Evolutionary conservation across 2,329 filamentous ascomycete genomes (phyloP), one percentile per base, ranked within the genome.

Genomic region (Fusarium denticulatum): DNA sequence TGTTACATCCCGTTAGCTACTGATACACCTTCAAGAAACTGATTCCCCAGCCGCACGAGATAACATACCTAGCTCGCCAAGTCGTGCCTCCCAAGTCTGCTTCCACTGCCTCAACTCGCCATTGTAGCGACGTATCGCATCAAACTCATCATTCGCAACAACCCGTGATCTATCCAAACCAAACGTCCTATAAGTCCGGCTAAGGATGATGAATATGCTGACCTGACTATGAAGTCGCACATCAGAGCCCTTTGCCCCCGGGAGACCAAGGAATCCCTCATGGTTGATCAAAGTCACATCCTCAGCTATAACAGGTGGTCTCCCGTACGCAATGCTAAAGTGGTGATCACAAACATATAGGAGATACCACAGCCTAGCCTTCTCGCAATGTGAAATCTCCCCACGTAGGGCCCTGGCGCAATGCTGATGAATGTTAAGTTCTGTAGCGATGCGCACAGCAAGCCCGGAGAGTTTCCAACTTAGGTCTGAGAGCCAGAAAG

Each of bases 361-460:
- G 0, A 36, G 0, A 52, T 52, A 52, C 49, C 49, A 52, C n/a
- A 52, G 5, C n/a, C 49, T 2, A 0, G 49, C 49, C 7, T 52
- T 36, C 49, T 52, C 49, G 3, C 32, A 52, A 12, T 36, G 32
- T 0, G n/a, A 52, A 8, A n/a, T 22, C 5, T 52, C 32, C 0
- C 49, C 49, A 0, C 49, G 32, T 0, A 52, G 3, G 5, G 32
- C 49, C 32, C 49, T 36, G 2, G 32, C 49, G 0, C 49, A 52
- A 22, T 52, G 49, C 6, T 52, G n/a, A 3, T 52, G 32, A 3
- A 52, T 52, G 4, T 52, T 52, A 0, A 36, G 32, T 9, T 52
- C 49, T 0, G 32, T 52, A 22, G n/a, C 49, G 18, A 52, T 36
- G 3, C 49, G 32, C 11, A 36, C 49, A 26, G 49, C 49, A 4